phyloP scores from a whole-genome alignment of 306 rosid genomes.

The Erythrophleum fordii region DNA sequence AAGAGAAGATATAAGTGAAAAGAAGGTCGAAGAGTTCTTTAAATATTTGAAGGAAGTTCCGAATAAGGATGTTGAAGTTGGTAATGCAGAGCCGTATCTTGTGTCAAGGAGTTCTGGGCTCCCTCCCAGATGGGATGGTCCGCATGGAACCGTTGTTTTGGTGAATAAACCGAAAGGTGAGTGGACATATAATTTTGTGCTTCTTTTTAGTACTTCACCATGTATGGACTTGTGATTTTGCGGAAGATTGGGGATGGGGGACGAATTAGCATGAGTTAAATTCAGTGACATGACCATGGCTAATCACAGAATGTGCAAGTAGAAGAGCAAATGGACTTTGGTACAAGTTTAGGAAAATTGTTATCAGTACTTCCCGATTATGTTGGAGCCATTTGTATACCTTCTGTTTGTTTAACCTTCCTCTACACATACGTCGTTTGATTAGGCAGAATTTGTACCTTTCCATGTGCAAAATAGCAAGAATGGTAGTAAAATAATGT shows the following conservation, averaged over 20 bases:
- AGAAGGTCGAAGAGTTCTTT: slow-evolving; percentile 89
- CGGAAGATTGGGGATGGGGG: background rate
- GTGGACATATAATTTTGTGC: slow-evolving; percentile 1
- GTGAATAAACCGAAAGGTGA: slow-evolving; percentile 95
- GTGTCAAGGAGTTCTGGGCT: slow-evolving; percentile 74
- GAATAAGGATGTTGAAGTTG: slow-evolving; percentile 46
- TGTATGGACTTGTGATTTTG: background rate
- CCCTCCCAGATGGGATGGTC: slow-evolving; percentile 82
- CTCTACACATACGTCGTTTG: background rate
- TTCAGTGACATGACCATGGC: background rate
- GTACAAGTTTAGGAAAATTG: background rate
- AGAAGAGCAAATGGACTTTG: slow-evolving; percentile 1
- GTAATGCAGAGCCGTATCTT: slow-evolving; percentile 64
- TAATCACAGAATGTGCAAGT: background rate
- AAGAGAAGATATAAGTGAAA: slow-evolving; percentile 51
- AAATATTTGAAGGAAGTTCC: slow-evolving; percentile 82
- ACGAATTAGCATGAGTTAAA: background rate
- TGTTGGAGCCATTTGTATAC: background rate
- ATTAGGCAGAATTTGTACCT: slow-evolving; percentile 5
- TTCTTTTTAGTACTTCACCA: background rate
- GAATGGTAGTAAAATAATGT: background rate
- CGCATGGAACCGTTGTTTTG: slow-evolving; percentile 79
- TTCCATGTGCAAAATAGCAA: slow-evolving; percentile 12
- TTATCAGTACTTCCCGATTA: background rate
- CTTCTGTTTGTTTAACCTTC: background rate